Evolutionary conservation across 768 basidiomycete genomes (phyloP).

Genomic region (Crepidotus variabilis): DNA sequence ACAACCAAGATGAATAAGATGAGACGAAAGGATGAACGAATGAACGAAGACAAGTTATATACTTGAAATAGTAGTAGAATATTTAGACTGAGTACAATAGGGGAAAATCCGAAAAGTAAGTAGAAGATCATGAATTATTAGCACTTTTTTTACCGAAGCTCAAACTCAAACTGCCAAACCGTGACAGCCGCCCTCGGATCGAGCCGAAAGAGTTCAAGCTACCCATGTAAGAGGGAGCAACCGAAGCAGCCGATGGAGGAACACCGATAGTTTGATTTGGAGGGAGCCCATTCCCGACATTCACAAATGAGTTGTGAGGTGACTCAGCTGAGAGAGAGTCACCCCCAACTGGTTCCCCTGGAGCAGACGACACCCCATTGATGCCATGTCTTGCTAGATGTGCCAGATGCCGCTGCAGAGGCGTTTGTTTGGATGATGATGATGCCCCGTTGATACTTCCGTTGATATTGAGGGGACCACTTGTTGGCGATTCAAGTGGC

Average conservation of each 20-base stretch:
- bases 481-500: constrained; percentile 33
- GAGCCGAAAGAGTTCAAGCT: constrained; percentile 57
- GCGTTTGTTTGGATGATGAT: constrained; percentile 55
- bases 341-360: constrained; percentile 55
- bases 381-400: constrained; percentile 82
- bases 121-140: constrained; percentile 11
- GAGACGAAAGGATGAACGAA: background rate
- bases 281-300: constrained; percentile 55
- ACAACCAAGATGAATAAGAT: background rate
- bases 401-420: constrained; percentile 76
- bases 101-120: background rate
- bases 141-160: constrained; percentile 53
- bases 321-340: constrained; percentile 65
- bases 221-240: constrained; percentile 61
- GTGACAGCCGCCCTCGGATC: constrained; percentile 69
- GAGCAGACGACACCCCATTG: constrained; percentile 75
- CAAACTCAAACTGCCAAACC: constrained; percentile 74
- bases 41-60: constrained; percentile 6
- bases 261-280: constrained; percentile 25
- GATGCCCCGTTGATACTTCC: constrained; percentile 30
- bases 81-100: background rate
- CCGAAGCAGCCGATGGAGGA: constrained; percentile 52
- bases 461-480: constrained; percentile 5
- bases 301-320: constrained; percentile 72
- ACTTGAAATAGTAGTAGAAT: constrained; percentile 1